Conservation (phyloP, 345 rosid genomes). For the Populus pruinosa region DNA sequence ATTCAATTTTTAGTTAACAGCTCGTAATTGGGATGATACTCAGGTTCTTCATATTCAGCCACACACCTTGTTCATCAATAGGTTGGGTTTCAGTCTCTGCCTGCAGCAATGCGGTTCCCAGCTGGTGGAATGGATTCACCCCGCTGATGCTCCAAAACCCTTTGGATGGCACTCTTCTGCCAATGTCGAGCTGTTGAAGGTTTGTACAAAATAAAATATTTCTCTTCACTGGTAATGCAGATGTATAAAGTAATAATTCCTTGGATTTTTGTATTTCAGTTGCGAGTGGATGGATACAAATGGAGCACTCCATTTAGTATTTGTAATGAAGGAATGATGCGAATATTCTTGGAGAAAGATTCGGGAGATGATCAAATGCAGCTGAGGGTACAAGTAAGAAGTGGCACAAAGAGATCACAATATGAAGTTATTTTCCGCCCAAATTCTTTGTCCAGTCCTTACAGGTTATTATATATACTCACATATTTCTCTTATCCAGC, state of each 20-base stretch:
- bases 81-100: conserved; percentile 73
- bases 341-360: conserved; percentile 56
- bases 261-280: conserved; percentile 39
- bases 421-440: conserved; percentile 91
- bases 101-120: conserved; percentile 84
- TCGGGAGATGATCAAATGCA: conserved; percentile 51
- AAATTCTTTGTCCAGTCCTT: conserved; percentile 73
- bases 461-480: conserved; percentile 53
- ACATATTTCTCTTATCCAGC: conserved; percentile 5
- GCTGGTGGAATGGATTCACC: conserved; percentile 72
- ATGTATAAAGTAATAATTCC: conserved; percentile 6
- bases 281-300: conserved; percentile 66
- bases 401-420: conserved; percentile 84
- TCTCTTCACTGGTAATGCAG: neutral
- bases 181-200: conserved; percentile 71
- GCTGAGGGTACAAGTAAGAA: conserved; percentile 76
- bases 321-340: conserved; percentile 70
- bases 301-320: conserved; percentile 94
- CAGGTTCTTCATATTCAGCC: conserved; percentile 97
- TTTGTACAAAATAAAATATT: conserved; percentile 24
- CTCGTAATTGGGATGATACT: conserved; percentile 19
- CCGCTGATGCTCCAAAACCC: conserved; percentile 78
- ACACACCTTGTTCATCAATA: conserved; percentile 73
- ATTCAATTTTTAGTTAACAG: conserved; percentile 14
- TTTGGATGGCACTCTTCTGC: conserved; percentile 74